Base-by-base conservation (phyloP, 179 eudicot genomes). In the Patellifolia procumbens region DNA sequence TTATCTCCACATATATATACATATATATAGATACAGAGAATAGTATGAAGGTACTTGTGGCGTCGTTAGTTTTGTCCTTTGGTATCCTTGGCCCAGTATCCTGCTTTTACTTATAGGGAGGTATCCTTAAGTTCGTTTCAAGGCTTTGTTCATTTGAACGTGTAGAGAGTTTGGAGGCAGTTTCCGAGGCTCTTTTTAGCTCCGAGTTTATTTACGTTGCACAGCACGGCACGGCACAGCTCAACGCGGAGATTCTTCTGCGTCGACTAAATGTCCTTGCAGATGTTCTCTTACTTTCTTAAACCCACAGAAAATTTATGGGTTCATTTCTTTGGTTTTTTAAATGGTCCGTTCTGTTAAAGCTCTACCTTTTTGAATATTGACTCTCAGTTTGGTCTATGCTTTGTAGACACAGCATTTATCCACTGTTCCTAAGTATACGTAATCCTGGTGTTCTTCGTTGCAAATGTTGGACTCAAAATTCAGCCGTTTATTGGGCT, bases 11-110 rank as follows among this genome's bases (percentile, higher is more conserved):
- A 76, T 63, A 69, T 73, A 79, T 74, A 80, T 79, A 80, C 46
- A 84, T 80, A 72, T 78, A 83, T 80, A 80, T 81, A 86, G 84
- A 77, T 73, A 83, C 83, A 79, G 76, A 78, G 52, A 63, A 74
- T 78, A 78, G 84, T 78, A 81, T 72, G 76, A 79, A 81, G 88
- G 83, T 87, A 85, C 90, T 83, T 43, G 87, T 83, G 88, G 87
- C 89, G 78, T 75, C 61, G 71, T 68, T 69, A 59, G 61, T 70
- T 71, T 62, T 80, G 81, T 72, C 67, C 70, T 74, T 73, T 58
- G 67, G 53, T 74, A 80, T 80, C 81, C 37, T 77, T 69, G 75
- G 90, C 90, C 89, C 86, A 73, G 89, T 84, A 82, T 81, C 84
- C 80, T 83, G 82, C 43, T 74, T 82, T 83, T 79, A 74, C 81